Base-by-base conservation (phyloP, 805 yeast genomes). In the Nakazawaea molendinolei region DNA sequence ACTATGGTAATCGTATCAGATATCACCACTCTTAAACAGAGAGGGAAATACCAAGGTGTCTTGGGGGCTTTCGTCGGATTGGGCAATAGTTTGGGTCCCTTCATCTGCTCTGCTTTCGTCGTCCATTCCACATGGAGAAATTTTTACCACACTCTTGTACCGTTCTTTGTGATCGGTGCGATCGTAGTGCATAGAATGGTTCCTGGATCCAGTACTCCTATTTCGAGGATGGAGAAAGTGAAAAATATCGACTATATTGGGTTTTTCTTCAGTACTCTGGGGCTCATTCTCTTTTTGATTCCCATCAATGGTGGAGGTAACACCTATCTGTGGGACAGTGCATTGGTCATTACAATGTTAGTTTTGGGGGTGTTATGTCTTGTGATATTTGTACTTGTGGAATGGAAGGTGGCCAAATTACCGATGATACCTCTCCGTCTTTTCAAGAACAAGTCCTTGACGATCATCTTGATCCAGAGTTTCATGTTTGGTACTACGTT, bases 281-380 rank as follows among this genome's bases (percentile, higher is more conserved):
- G 69, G 0, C 59, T 69, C 25, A 68, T 73, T 0, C 50, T 75
- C 3, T 47, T 76, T n/a, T 59, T 75, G 33, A 61, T 76, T 7
- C 75, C 81, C 3, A 51, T 74, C 13, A 67, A 69, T 38, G 77
- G 79, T 16, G 85, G 83, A 20, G 83, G 83, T 1, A 53, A 67
- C 3, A 55, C 67, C 4, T 76, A 67, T 52, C 49, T 60, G 0
- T 79, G 86, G 86, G 47, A 64, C 43, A 33, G 63, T 20, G 55
- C 62, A 3, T 42, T 53, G 16, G 61, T 60, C 5, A 60, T 69
- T 10, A 36, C 56, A 5, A 53, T 69, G 54, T 50, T 73, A 26
- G 51, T 56, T 3, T 42, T 71, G 25, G 78, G 79, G 17, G 68
- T 61, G 1, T 36, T 52, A 0, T 55, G 63, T 18, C 58, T 70